A percentile compares a stretch with the other conserved stretches of the same genome.
These are phyloP conservation scores for Phytophthora pluvialis DNA, from an alignment of 352 stramenopile species.

Conservation along the genomic window DNA sequence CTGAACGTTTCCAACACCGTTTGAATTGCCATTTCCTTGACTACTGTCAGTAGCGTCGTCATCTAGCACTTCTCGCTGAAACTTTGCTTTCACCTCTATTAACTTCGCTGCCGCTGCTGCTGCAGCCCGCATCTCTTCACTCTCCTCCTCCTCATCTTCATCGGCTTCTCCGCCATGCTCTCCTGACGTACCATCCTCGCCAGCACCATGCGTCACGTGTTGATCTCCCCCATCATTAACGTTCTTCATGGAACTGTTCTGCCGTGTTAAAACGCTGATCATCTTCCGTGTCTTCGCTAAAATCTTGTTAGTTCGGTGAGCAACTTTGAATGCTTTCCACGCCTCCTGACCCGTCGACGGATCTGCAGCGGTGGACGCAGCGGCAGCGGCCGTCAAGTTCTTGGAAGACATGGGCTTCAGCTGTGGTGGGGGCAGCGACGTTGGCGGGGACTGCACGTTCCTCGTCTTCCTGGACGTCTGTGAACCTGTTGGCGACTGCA, in stretches of 20 bases:
- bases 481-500: not conserved
- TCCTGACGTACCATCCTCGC: conserved; percentile 1
- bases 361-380: not conserved
- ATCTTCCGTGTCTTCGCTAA: conserved; percentile 66
- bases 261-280: conserved; percentile 40
- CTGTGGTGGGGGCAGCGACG: conserved; percentile 13
- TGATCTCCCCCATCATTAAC: conserved; percentile 16
- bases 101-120: conserved; percentile 22
- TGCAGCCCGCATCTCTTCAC: conserved; percentile 14
- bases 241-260: conserved; percentile 18
- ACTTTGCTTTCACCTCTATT: conserved; percentile 33
- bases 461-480: conserved; percentile 22
- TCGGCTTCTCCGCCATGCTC: conserved; percentile 13
- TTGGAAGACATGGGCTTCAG: conserved; percentile 25
- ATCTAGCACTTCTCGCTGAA: conserved; percentile 57
- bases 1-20: conserved; percentile 6
- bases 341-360: conserved; percentile 35
- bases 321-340: conserved; percentile 71
- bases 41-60: conserved; percentile 29
- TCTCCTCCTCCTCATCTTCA: conserved; percentile 11
- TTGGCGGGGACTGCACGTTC: conserved; percentile 28
- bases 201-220: not conserved
- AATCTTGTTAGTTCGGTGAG: conserved; percentile 64
- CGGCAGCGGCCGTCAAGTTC: conserved; percentile 16
- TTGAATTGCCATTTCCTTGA: not conserved